A percentile compares a stretch with the other conserved stretches of the same genome.
phyloP scores from a whole-genome alignment of 345 rosid genomes.

The Cardiospermum halicacabum region DNA sequence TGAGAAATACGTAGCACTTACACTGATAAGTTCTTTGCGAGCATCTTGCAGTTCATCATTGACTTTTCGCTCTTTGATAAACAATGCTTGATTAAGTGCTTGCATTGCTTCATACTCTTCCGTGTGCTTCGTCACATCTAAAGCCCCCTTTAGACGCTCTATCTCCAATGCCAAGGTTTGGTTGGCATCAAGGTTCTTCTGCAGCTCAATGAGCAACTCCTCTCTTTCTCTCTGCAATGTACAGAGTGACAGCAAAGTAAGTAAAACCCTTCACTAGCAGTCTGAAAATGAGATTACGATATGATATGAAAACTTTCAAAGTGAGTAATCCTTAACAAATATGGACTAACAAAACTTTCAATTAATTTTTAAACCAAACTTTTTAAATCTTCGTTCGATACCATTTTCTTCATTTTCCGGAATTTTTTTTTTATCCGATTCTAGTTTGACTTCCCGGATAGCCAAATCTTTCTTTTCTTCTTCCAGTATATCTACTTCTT shows the following conservation, averaged over 20 bases:
- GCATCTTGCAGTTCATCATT: constrained; percentile 65
- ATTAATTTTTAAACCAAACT: no score
- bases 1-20: constrained; percentile 16
- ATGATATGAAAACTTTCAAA: no score
- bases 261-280: constrained; percentile 4
- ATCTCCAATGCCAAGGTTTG: constrained; percentile 77
- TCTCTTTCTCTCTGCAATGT: constrained; percentile 58
- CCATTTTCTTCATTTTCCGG: no score
- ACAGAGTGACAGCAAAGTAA: constrained; percentile 7
- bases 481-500: no score
- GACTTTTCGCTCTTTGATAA: constrained; percentile 38
- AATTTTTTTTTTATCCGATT: no score
- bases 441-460: neutral
- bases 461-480: no score
- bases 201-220: constrained; percentile 42
- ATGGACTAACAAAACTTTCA: no score
- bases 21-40: constrained; percentile 65
- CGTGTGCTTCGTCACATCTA: constrained; percentile 66
- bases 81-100: constrained; percentile 36
- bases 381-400: no score
- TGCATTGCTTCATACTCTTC: constrained; percentile 36
- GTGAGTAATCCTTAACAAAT: no score
- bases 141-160: constrained; percentile 56
- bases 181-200: constrained; percentile 49
- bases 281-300: neutral